Evolutionary conservation across 1,139 yeast species (phyloP), one percentile per base, ranked within the genome.

Genomic region (Saccharomyces hybrid): DNA sequence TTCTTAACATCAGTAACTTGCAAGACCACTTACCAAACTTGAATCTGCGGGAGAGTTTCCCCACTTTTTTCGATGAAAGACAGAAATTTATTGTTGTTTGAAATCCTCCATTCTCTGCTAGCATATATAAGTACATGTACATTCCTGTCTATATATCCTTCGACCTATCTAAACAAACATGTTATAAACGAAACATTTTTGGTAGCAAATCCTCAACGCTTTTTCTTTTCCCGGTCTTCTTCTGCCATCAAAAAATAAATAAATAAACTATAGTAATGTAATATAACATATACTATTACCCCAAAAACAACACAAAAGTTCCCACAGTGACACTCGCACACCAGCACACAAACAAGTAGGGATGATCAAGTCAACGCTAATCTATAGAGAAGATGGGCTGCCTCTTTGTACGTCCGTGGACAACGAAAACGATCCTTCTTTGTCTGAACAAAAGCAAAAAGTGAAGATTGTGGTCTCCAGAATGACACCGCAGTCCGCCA

Each of bases 381-480:
- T 85, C 29, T 85, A 83, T 67, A 77, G 91, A 64, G 78, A 82
- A 51, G 91, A 85, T 65, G 88, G 89, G 3, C 83, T 90, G 56
- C 97, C 98, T 20, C 76, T 91, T 55, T 84, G 95, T 59, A 96
- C 96, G n/a, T 87, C 96, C 1, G 93, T 88, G n/a, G 98, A 91
- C 65, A 96, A 90, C 62, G 86, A 84, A 59, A 78, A 77, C 52
- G 80, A 78, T 53, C 70, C 71, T 44, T 73, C 76, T 13, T 75
- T 91, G 53, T 69, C 76, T 47, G 95, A 88, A 57, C 93, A 88
- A 68, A 91, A 91, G 78, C 83, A 86, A 69, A 89, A 89, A 70
- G 82, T 90, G 63, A 91, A 93, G 73, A 75, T 86, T 57, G 77
- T 93, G 54, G 79, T 90, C 51, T 77, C 86, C 50, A 79, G 95